Evolutionary conservation across 177 flowering plant species (phyloP).

Genomic region (Telopea speciosissima): DNA sequence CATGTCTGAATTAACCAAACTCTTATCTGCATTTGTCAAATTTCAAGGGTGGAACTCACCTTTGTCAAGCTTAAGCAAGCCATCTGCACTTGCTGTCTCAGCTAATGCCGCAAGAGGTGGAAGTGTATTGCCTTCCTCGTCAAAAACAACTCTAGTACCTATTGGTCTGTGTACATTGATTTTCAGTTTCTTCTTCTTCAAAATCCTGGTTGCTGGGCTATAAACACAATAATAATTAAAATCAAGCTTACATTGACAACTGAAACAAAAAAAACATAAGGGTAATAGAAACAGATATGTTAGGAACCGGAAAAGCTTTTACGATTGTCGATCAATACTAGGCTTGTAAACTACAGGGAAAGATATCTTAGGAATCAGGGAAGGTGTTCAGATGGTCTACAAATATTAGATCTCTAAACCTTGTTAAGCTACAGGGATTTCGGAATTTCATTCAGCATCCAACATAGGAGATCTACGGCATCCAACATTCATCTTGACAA

Average conservation of each 20-base stretch:
- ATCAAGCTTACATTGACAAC: neutral
- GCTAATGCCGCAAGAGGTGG: slow-evolving; percentile 73
- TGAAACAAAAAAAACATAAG: neutral
- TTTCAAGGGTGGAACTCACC: slow-evolving; percentile 28
- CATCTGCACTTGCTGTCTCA: slow-evolving; percentile 25
- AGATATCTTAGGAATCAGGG: neutral
- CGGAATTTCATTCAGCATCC: neutral
- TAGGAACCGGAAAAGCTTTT: neutral
- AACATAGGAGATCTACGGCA: neutral
- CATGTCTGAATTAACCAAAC: too few species aligned
- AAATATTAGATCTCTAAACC: neutral
- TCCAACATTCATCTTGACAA: neutral
- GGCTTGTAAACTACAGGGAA: too few species aligned
- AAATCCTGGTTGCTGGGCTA: slow-evolving; percentile 54
- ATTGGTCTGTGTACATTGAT: slow-evolving; percentile 72
- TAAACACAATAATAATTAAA: slow-evolving; percentile 10
- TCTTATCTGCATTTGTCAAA: too few species aligned
- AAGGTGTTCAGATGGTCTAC: neutral
- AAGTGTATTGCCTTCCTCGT: slow-evolving; percentile 69
- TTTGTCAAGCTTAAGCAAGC: slow-evolving; percentile 41
- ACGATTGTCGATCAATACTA: neutral
- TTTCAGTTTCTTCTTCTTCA: slow-evolving; percentile 85
- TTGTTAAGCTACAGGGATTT: neutral
- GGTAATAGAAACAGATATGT: neutral
- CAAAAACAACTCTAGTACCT: slow-evolving; percentile 75